Conservation (phyloP, 139 green algal genomes). For the Chlorella sp. region DNA sequence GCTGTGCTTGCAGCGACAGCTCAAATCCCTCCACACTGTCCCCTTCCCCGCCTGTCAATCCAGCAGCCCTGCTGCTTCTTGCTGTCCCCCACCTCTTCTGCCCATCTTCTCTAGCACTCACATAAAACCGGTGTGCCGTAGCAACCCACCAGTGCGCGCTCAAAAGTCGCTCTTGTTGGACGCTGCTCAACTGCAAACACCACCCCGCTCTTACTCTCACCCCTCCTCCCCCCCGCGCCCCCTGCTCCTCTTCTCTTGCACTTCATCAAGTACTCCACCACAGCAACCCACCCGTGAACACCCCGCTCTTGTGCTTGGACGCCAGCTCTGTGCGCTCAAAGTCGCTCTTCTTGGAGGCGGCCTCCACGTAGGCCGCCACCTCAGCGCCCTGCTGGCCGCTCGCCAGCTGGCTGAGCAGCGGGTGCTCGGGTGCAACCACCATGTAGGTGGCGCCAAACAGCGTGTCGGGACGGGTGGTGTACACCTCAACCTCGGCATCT, state of each 20-base stretch:
- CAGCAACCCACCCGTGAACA: slow-evolving; percentile 81
- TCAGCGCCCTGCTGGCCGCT: slow-evolving; percentile 7
- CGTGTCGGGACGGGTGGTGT: slow-evolving; percentile 96
- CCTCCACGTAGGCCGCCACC: slow-evolving; percentile 82
- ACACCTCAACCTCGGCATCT: slow-evolving; percentile 71
- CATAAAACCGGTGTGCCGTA: no score
- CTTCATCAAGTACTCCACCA: background rate
- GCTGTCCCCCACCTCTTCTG: no score
- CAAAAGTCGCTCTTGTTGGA: no score
- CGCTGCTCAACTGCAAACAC: no score
- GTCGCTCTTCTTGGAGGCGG: slow-evolving; percentile 53
- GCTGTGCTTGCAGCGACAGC: no score
- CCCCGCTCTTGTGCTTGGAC: slow-evolving; percentile 92
- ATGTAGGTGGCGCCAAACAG: slow-evolving; percentile 98
- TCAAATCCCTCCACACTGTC: no score
- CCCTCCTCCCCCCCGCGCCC: background rate
- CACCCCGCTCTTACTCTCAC: no score
- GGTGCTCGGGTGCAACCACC: slow-evolving; percentile 97
- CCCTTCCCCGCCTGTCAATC: no score
- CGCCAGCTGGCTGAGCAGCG: slow-evolving; percentile 65
- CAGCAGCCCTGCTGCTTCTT: no score
- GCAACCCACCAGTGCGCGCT: no score
- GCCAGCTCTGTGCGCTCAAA: slow-evolving; percentile 91
- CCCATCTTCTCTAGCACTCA: no score
- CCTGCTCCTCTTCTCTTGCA: background rate